Percentiles rank a stretch among this genome's conserved stretches.
Evolutionary conservation across 768 basidiomycete genomes (phyloP).

Genomic region (Xerocomus brunneocitrinus): DNA sequence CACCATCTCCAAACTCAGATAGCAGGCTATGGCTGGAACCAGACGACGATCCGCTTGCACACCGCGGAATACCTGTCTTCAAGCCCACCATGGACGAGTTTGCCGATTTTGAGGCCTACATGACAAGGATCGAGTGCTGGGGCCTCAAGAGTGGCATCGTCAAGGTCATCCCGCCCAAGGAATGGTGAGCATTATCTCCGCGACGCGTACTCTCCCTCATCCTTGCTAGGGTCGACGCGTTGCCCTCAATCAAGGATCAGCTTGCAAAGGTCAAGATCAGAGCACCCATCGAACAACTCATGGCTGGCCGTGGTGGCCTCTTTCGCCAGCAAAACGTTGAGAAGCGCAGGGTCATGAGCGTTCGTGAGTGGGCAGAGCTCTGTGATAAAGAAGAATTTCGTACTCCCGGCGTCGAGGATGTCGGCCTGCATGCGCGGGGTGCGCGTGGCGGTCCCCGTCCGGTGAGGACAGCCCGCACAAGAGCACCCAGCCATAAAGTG

Average conservation of each 20-base stretch:
- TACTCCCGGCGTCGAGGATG: conserved; percentile 67
- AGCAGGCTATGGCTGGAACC: conserved; percentile 68
- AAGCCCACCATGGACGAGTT: conserved; percentile 92
- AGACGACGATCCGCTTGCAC: conserved; percentile 73
- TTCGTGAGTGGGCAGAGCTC: conserved; percentile 83
- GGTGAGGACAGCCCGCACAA: conserved; percentile 42
- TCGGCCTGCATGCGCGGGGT: conserved; percentile 50
- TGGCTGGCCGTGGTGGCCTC: conserved; percentile 80
- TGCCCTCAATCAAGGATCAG: conserved; percentile 70
- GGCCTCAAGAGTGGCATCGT: conserved; percentile 88
- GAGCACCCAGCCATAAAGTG: conserved; percentile 33
- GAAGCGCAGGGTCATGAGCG: conserved; percentile 77
- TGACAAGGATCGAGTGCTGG: conserved; percentile 86
- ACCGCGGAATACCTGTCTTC: conserved; percentile 95
- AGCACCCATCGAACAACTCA: conserved; percentile 90
- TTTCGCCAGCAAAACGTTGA: conserved; percentile 91
- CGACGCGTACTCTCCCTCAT: conserved; percentile 18
- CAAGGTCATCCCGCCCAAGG: conserved; percentile 91
- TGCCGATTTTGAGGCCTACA: conserved; percentile 84
- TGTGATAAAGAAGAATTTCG: conserved; percentile 67
- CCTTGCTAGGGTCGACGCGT: conserved; percentile 54
- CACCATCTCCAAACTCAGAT: conserved; percentile 61
- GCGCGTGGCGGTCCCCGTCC: conserved; percentile 32
- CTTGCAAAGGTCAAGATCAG: conserved; percentile 74
- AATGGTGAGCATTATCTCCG: conserved; percentile 61